Evolutionary conservation across 352 stramenopile genomes (phyloP), one percentile per base, ranked within the genome.

Genomic region (Phytopythium chamaehyphon): DNA sequence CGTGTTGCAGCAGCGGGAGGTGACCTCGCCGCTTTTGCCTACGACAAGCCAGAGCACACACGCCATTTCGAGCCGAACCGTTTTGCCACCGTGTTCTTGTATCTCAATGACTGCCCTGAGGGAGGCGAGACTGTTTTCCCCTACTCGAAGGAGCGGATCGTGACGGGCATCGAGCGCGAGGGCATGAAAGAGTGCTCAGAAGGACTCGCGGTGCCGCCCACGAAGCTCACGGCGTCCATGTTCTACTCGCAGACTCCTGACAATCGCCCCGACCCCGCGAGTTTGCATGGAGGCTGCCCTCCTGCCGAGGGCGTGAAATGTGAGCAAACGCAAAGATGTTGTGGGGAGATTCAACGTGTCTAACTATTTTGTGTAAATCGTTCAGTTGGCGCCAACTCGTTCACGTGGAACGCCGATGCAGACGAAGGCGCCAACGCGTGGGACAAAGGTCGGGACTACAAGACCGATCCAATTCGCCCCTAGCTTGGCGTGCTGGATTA

Each of bases 91-190:
- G 74, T 98, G 11, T 97, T 98, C 44, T 75, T 97, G 61, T 98
- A 99, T 70, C 69, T 98, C 35, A 97, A 86, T 55, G 85, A 97
- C 51, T 96, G 97, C 10, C 69, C 76, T 12, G 81, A 96, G 53
- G 95, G 95, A 44, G 95, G 95, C 16, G 83, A 98, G 69, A 98
- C 94, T 4, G 83, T 98, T 16, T 98, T 99, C 64, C 93, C 73
- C 28, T 86, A 89, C 63, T 87, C 73, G 24, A 83, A 69, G 19
- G 66, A 78, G 61, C 64, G 71, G 10, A 24, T 83, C 21, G 62
- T 80, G 52, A 86, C 76, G 16, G 59, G 60, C 42, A 88, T 88
- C 52, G 55, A 78, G 49, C 76, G 78, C 23, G 65, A 81, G 26
- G 78, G 76, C 22, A 90, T 88, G 74, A 36, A 46, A 4, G 76